Evolutionary conservation across 148 eudicot species (phyloP).

Genomic region (Rhododendron kiyosumense): DNA sequence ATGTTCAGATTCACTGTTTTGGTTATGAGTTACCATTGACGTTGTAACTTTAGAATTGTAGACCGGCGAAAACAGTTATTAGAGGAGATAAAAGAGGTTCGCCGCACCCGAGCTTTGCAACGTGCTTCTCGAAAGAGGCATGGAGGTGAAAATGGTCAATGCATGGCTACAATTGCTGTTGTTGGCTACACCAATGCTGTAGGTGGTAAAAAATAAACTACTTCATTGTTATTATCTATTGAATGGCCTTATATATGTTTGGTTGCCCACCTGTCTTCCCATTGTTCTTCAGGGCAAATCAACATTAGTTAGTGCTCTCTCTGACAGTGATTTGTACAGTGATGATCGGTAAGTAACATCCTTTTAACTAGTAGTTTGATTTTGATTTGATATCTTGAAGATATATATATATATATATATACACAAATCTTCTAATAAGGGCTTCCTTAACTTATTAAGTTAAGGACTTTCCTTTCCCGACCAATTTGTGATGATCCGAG

Average conservation of each 20-base stretch:
- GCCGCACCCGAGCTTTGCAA: slow-evolving; percentile 87
- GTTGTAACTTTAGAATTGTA: slow-evolving; percentile 53
- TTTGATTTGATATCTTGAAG: not conserved
- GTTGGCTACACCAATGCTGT: slow-evolving; percentile 95
- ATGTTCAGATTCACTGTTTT: not conserved
- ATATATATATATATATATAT: not conserved
- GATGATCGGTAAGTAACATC: slow-evolving; percentile 17
- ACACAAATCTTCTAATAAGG: too few relatives aligned
- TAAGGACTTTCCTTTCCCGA: too few relatives aligned
- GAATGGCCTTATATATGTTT: not conserved
- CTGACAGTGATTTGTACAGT: slow-evolving; percentile 27
- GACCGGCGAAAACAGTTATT: slow-evolving; percentile 67
- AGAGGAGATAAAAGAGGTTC: slow-evolving; percentile 78
- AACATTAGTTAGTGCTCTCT: slow-evolving; percentile 78
- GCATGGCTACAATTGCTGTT: slow-evolving; percentile 77
- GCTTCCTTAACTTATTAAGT: too few relatives aligned
- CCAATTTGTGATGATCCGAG: too few relatives aligned
- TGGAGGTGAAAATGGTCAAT: slow-evolving; percentile 56
- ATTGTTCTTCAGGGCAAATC: slow-evolving; percentile 71
- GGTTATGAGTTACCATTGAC: not conserved
- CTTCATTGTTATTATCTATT: not conserved
- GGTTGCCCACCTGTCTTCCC: not conserved
- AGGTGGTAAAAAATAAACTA: slow-evolving; percentile 24
- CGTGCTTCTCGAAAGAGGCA: slow-evolving; percentile 86
- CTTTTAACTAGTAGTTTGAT: not conserved